Percentiles rank a stretch among this genome's conserved stretches.
These are phyloP conservation scores for Rubroboletus satanas DNA, from an alignment of 768 basidiomycete genomes.

Conservation along the genomic window DNA sequence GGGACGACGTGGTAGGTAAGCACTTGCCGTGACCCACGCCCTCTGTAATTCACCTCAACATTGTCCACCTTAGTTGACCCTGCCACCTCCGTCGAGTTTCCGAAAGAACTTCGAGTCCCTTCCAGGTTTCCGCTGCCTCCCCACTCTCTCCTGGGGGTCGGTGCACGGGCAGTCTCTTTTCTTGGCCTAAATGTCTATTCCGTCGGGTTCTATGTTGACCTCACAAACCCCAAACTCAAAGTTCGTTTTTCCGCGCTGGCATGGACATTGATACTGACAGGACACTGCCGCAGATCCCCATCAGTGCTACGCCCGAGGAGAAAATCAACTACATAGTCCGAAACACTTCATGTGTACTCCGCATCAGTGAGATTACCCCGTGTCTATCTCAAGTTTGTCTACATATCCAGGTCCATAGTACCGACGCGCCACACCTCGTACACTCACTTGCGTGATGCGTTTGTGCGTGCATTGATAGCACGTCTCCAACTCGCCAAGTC, in stretches of 20 bases:
- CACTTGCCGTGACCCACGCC: background rate
- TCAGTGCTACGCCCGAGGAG: slow-evolving; percentile 56
- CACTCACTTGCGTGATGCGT: slow-evolving; percentile 79
- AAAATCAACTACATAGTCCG: slow-evolving; percentile 66
- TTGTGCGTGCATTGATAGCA: slow-evolving; percentile 66
- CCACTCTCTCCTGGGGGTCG: slow-evolving; percentile 75
- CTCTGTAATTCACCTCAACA: background rate
- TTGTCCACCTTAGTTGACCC: slow-evolving; percentile 52
- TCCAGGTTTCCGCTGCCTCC: slow-evolving; percentile 59
- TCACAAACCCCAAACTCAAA: slow-evolving; percentile 58
- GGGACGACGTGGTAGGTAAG: slow-evolving; percentile 24
- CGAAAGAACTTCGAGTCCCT: slow-evolving; percentile 58
- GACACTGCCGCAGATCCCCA: slow-evolving; percentile 43
- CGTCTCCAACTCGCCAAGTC: slow-evolving; percentile 53
- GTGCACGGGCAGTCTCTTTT: slow-evolving; percentile 87
- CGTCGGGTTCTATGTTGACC: slow-evolving; percentile 85
- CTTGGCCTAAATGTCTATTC: slow-evolving; percentile 86
- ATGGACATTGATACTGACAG: background rate
- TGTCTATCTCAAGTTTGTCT: background rate
- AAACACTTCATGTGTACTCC: slow-evolving; percentile 66
- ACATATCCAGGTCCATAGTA: slow-evolving; percentile 40
- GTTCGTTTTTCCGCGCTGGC: slow-evolving; percentile 32
- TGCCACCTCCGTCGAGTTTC: slow-evolving; percentile 71
- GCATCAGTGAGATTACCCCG: slow-evolving; percentile 54
- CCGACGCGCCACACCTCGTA: slow-evolving; percentile 76